Evolutionary conservation across 2,329 filamentous ascomycete genomes (phyloP).

Genomic region (Monilinia polystroma): DNA sequence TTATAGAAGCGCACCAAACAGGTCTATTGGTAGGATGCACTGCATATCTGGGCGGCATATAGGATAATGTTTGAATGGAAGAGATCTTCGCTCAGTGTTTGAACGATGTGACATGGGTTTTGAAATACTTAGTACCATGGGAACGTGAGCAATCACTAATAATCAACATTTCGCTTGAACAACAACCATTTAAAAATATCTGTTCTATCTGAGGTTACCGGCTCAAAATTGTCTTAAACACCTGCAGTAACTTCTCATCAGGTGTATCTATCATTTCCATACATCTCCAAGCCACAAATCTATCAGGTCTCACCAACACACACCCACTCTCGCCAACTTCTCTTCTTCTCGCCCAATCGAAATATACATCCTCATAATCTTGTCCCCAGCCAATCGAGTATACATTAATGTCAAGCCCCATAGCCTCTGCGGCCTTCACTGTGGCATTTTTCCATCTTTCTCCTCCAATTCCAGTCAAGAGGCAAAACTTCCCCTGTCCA

Average conservation of each 20-base stretch:
- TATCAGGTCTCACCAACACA: constrained; percentile 30
- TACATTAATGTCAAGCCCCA: constrained; percentile 18
- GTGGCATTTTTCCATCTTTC: constrained; percentile 25
- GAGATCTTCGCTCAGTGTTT: not conserved
- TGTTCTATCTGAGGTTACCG: not conserved
- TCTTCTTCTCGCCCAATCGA: constrained; percentile 22
- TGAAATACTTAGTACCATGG: not conserved
- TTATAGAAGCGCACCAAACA: constrained; percentile 20
- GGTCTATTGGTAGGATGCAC: not conserved
- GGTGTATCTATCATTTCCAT: constrained; percentile 14
- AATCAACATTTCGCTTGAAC: not conserved
- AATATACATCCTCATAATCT: constrained; percentile 22
- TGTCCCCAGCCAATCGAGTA: constrained; percentile 13
- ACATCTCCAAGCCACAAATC: constrained; percentile 27
- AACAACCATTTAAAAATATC: too few relatives aligned
- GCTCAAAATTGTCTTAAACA: not conserved
- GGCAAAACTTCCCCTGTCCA: constrained; percentile 20
- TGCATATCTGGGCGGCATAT: not conserved
- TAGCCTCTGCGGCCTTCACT: not conserved
- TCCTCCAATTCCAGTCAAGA: constrained; percentile 30
- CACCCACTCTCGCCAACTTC: constrained; percentile 25
- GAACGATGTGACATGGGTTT: not conserved
- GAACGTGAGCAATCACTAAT: not conserved
- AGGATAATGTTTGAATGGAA: not conserved
- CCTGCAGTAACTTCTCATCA: constrained; percentile 4